Conservation (phyloP, 257 asterid species). For the Plectranthus barbatus region DNA sequence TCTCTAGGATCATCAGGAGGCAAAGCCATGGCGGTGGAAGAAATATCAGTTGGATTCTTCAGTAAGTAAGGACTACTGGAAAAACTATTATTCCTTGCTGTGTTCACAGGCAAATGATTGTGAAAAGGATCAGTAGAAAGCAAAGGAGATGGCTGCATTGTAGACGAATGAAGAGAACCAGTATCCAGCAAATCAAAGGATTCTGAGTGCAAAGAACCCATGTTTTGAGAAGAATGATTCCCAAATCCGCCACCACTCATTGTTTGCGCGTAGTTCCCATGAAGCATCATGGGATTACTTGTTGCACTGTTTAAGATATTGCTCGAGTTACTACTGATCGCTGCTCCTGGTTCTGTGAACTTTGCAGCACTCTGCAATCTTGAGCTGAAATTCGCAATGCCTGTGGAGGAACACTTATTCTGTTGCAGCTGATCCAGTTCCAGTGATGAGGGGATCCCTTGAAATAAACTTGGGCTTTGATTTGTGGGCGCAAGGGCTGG, state of each 20-base stretch:
- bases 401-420: constrained; percentile 27
- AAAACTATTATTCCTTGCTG: constrained; percentile 27
- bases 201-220: constrained; percentile 43
- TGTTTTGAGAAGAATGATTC: constrained; percentile 34
- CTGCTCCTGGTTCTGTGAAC: constrained; percentile 29
- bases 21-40: constrained; percentile 26
- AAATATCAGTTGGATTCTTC: constrained; percentile 34
- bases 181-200: constrained; percentile 38
- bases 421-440: constrained; percentile 68
- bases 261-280: constrained; percentile 38
- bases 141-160: constrained; percentile 35
- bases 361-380: constrained; percentile 33
- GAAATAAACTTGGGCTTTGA: constrained; percentile 52
- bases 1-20: constrained; percentile 49
- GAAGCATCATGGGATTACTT: constrained; percentile 33
- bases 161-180: constrained; percentile 32
- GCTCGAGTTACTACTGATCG: constrained; percentile 29
- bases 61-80: constrained; percentile 26
- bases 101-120: constrained; percentile 31
- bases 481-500: constrained; percentile 29
- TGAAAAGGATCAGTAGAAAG: constrained; percentile 38
- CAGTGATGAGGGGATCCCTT: constrained; percentile 57
- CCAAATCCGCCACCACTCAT: constrained; percentile 36
- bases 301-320: constrained; percentile 29
- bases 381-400: constrained; percentile 29